Conservation (phyloP, 208 protist species). For the Strigomonas culicis region DNA sequence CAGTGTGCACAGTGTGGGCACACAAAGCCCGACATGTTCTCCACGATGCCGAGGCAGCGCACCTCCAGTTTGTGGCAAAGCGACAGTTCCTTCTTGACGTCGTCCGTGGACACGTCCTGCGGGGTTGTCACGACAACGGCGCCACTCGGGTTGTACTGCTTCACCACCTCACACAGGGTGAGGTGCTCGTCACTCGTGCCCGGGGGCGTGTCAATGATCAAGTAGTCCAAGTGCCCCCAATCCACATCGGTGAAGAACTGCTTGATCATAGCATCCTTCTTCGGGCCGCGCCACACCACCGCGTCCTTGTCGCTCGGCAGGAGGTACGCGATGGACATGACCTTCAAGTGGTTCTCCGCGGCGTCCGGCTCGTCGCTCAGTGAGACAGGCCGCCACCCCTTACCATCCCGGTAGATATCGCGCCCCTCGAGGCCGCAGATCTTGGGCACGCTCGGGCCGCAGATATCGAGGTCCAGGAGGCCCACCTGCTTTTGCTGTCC, state of each 20-base stretch:
- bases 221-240: slow-evolving; percentile 88
- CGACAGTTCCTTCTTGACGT: slow-evolving; percentile 91
- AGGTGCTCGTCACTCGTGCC: slow-evolving; percentile 93
- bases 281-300: slow-evolving; percentile 97
- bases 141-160: slow-evolving; percentile 44
- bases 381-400: slow-evolving; percentile 86
- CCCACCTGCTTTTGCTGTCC: slow-evolving; percentile 75
- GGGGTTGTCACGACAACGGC: slow-evolving; percentile 91
- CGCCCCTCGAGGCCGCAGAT: slow-evolving; percentile 95
- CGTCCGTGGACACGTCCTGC: slow-evolving; percentile 87
- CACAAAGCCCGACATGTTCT: slow-evolving; percentile 94
- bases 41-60: slow-evolving; percentile 87
- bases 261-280: slow-evolving; percentile 93
- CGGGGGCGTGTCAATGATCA: slow-evolving; percentile 93
- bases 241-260: slow-evolving; percentile 88
- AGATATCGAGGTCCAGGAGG: slow-evolving; percentile 92
- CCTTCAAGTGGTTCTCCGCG: slow-evolving; percentile 35
- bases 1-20: slow-evolving; percentile 91
- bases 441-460: slow-evolving; percentile 92
- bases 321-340: slow-evolving; percentile 98
- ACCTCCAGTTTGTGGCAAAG: slow-evolving; percentile 88
- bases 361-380: background rate
- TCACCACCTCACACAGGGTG: slow-evolving; percentile 82
- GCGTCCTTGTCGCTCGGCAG: slow-evolving; percentile 94
- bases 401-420: slow-evolving; percentile 78